Evolutionary conservation across 257 asterid genomes (phyloP).

Genomic region (Solanum sejunctum): DNA sequence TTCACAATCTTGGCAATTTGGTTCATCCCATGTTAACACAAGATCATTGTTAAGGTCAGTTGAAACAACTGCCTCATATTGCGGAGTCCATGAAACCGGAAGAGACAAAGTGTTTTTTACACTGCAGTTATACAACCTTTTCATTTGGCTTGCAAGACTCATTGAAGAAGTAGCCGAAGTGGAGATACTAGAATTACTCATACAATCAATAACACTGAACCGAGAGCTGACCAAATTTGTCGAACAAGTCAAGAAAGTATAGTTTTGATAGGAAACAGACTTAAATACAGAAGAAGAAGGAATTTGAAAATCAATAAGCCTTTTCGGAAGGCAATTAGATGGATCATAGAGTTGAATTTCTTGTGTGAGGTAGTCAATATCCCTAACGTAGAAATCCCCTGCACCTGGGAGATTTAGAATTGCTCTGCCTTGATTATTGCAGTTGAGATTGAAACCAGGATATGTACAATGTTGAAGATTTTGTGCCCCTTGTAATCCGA

Average conservation of each 20-base stretch:
- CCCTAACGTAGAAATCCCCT: conserved; percentile 37
- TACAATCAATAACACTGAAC: conserved; percentile 16
- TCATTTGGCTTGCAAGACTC: conserved; percentile 22
- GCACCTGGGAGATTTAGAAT: conserved; percentile 36
- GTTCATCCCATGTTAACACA: conserved; percentile 32
- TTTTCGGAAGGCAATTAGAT: conserved; percentile 35
- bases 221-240: conserved; percentile 1
- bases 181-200: conserved; percentile 10
- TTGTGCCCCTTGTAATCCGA: conserved; percentile 13
- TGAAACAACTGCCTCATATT: conserved; percentile 6
- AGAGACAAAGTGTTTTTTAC: conserved; percentile 10
- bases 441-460: conserved; percentile 38
- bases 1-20: conserved; percentile 22
- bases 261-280: conserved; percentile 11
- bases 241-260: conserved; percentile 56
- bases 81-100: conserved; percentile 29
- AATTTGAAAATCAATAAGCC: conserved; percentile 31
- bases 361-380: conserved; percentile 37
- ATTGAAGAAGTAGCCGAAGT: conserved; percentile 34
- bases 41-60: conserved; percentile 13
- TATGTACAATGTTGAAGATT: conserved; percentile 32
- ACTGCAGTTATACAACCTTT: conserved; percentile 15
- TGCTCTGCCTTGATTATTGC: conserved; percentile 1
- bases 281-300: conserved; percentile 32
- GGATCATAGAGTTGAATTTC: conserved; percentile 47